Evolutionary conservation across 164 flowering plant genomes (phyloP).

Genomic region (Liquidambar formosana): DNA sequence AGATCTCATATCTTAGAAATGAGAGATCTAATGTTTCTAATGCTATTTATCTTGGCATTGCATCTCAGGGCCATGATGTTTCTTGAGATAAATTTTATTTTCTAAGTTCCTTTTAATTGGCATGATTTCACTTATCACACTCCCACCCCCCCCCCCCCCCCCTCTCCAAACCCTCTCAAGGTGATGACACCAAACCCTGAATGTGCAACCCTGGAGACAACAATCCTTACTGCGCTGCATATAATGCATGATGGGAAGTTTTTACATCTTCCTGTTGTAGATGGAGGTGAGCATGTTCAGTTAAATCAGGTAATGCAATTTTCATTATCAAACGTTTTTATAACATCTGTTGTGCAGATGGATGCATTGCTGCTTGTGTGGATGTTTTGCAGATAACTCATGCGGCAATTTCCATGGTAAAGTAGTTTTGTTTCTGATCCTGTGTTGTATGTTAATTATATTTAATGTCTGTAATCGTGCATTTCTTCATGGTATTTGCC

Average conservation of each 20-base stretch:
- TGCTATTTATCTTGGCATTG: background rate
- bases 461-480: background rate
- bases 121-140: background rate
- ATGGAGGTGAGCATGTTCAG: constrained; percentile 53
- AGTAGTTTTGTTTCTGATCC: constrained; percentile 1
- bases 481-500: background rate
- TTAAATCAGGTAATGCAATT: constrained; percentile 3
- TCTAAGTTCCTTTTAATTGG: background rate
- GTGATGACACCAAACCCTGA: constrained; percentile 97
- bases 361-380: constrained; percentile 70
- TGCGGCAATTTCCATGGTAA: constrained; percentile 97
- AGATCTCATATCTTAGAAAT: too few species aligned
- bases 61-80: background rate
- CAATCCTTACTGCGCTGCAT: constrained; percentile 94
- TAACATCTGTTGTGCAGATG: constrained; percentile 58
- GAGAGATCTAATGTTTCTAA: too few species aligned
- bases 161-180: constrained; percentile 31
- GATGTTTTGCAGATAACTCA: constrained; percentile 97
- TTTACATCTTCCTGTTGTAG: constrained; percentile 88
- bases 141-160: background rate
- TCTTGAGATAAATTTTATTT: too few species aligned
- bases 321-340: background rate
- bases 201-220: constrained; percentile 79
- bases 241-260: constrained; percentile 97
- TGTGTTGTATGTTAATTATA: background rate